Evolutionary conservation across 768 basidiomycete species (phyloP), one percentile per base, ranked within the genome.

Genomic region (Mycena maculata): DNA sequence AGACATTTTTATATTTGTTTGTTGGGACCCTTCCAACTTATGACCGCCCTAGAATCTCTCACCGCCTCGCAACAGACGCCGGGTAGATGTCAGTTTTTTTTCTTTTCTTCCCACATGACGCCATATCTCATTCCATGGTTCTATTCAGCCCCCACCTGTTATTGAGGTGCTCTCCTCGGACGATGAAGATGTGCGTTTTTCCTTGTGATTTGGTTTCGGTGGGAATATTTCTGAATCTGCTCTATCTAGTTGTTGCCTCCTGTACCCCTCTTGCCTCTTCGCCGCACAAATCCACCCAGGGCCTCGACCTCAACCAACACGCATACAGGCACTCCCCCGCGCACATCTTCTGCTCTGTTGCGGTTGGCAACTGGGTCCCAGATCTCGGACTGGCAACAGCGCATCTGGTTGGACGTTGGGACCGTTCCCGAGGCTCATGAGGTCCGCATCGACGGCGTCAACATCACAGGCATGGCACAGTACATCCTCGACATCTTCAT

Each of bases 121-220:
- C 16, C n/a, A 8, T 18, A 8, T 23, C 23, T 38, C 36, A 38
- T 38, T 15, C 15, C 15, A 8, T 38, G 36, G n/a, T n/a, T n/a
- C n/a, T n/a, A n/a, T n/a, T n/a, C n/a, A n/a, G n/a, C n/a, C n/a
- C n/a, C 36, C 8, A 15, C 9, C 9, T 18, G 47, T 22, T 15
- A 59, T 59, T 36, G 57, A 59, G 23, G 57, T 36, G 4, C 22
- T 59, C 12, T 56, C 39, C 13, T 59, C 57, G 1, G 57, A 59
- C 28, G 57, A 59, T 22, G 45, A 59, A 7, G 57, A 59, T 18
- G 55, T 56, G 31, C 8, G 49, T 30, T 28, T 30, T 3, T 9
- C 25, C 31, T 16, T 28, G 9, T 12, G 10, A 13, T 52, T 5
- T 18, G n/a, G n/a, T n/a, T n/a, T n/a, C n/a, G n/a, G n/a, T n/a